Evolutionary conservation across 257 asterid genomes (phyloP).

Genomic region (Thymus mandschuricus): DNA sequence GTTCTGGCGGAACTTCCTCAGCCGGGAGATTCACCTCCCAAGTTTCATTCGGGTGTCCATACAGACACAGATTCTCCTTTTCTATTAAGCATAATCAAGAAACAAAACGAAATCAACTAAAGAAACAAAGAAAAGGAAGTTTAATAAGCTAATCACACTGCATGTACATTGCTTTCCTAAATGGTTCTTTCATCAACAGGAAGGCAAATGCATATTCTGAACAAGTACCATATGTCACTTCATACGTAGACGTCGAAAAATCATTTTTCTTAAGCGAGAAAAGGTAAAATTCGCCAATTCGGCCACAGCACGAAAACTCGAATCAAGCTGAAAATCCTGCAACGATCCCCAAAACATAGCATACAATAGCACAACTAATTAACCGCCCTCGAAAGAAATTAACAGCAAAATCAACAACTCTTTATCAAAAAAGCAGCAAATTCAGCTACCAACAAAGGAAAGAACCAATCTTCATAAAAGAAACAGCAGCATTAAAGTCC

Average conservation of each 20-base stretch:
- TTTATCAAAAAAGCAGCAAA: conserved; percentile 1
- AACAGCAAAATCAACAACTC: conserved; percentile 12
- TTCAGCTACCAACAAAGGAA: background rate
- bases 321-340: conserved; percentile 7
- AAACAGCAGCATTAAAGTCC: conserved; percentile 19
- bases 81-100: conserved; percentile 47
- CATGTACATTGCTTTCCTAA: conserved; percentile 15
- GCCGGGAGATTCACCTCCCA: conserved; percentile 98
- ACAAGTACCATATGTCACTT: conserved; percentile 7
- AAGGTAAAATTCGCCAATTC: background rate
- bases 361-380: conserved; percentile 8
- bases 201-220: background rate
- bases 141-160: background rate
- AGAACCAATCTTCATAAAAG: background rate
- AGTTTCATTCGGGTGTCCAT: conserved; percentile 89
- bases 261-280: background rate
- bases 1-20: conserved; percentile 98
- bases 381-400: background rate
- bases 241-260: conserved; percentile 10
- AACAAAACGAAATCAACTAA: conserved; percentile 29
- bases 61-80: conserved; percentile 91
- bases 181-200: background rate
- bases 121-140: conserved; percentile 6
- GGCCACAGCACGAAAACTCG: background rate
- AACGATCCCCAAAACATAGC: background rate